Percentiles rank a stretch among this genome's conserved stretches.
Evolutionary conservation across 2,329 filamentous ascomycete genomes (phyloP).

Genomic region (Trichoderma sp.): DNA sequence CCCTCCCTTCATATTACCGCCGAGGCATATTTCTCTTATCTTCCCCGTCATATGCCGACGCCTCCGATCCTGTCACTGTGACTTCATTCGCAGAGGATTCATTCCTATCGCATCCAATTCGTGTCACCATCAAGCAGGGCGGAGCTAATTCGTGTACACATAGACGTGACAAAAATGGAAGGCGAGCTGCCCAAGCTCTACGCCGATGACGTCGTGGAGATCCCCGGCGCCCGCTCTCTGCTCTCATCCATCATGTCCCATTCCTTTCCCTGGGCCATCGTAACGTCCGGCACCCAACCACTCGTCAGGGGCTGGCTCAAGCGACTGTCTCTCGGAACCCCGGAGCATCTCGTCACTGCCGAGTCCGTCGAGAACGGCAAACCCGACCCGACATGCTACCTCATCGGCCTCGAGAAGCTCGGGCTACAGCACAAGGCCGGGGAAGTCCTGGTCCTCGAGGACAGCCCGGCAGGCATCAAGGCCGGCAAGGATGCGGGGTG

Average conservation of each 20-base stretch:
- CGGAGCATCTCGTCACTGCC: slow-evolving; percentile 66
- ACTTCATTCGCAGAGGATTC: not conserved
- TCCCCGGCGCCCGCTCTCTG: slow-evolving; percentile 74
- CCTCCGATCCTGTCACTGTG: not conserved
- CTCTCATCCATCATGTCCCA: slow-evolving; percentile 62
- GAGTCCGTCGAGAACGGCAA: slow-evolving; percentile 75
- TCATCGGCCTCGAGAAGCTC: slow-evolving; percentile 62
- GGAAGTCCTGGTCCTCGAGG: slow-evolving; percentile 75
- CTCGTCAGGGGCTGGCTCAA: slow-evolving; percentile 71
- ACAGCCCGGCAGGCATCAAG: slow-evolving; percentile 79
- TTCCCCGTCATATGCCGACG: not conserved
- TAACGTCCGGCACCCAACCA: slow-evolving; percentile 66
- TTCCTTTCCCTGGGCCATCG: slow-evolving; percentile 78
- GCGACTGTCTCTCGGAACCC: slow-evolving; percentile 61
- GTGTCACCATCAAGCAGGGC: not conserved
- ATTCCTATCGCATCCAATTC: not conserved
- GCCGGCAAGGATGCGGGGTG: slow-evolving; percentile 85
- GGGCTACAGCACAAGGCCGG: slow-evolving; percentile 46
- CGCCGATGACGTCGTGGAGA: slow-evolving; percentile 75
- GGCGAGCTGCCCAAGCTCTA: slow-evolving; percentile 71
- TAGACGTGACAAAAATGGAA: slow-evolving; percentile 79
- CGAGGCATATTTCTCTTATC: not conserved
- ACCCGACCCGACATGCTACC: slow-evolving; percentile 73
- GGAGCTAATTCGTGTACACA: not conserved
- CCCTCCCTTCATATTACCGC: not conserved